Evolutionary conservation across 1,139 yeast genomes (phyloP).

Genomic region (Saccharomyces pastorianus): DNA sequence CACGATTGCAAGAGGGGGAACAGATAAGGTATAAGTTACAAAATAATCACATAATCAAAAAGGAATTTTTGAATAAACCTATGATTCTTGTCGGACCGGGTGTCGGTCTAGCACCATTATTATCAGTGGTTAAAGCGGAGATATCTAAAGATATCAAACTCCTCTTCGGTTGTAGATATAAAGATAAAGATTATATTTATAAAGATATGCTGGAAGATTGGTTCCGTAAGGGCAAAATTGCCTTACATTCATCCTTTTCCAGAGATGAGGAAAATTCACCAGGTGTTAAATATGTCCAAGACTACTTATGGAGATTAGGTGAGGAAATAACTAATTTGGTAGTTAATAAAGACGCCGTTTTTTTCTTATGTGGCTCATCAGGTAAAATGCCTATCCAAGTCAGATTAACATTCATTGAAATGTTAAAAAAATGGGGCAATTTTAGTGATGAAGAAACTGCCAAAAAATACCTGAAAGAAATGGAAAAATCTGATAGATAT

Average conservation of each 20-base stretch:
- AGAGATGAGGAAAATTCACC: conserved; percentile 40
- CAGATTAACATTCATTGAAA: conserved; percentile 60
- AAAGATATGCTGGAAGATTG: conserved; percentile 44
- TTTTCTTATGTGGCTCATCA: conserved; percentile 85
- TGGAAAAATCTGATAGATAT: conserved; percentile 66
- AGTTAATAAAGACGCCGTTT: conserved; percentile 45
- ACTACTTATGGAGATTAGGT: conserved; percentile 47
- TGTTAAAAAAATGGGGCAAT: conserved; percentile 40
- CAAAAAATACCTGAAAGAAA: conserved; percentile 40
- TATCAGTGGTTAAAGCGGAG: conserved; percentile 42
- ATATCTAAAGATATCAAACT: conserved; percentile 35
- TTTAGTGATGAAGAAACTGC: conserved; percentile 41
- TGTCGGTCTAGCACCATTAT: conserved; percentile 88
- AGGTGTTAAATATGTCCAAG: conserved; percentile 61
- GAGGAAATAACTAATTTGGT: conserved; percentile 45
- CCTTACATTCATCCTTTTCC: conserved; percentile 53
- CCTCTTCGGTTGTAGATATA: conserved; percentile 71
- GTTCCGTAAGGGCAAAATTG: conserved; percentile 32
- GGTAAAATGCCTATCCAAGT: conserved; percentile 95
- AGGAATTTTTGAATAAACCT: conserved; percentile 37
- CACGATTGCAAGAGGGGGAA: conserved; percentile 42
- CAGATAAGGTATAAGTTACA: conserved; percentile 49
- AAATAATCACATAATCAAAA: conserved; percentile 35
- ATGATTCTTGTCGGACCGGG: conserved; percentile 78
- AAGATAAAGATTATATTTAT: conserved; percentile 62